Conservation (phyloP, 805 yeast genomes). For the Candida parachauliodes region DNA sequence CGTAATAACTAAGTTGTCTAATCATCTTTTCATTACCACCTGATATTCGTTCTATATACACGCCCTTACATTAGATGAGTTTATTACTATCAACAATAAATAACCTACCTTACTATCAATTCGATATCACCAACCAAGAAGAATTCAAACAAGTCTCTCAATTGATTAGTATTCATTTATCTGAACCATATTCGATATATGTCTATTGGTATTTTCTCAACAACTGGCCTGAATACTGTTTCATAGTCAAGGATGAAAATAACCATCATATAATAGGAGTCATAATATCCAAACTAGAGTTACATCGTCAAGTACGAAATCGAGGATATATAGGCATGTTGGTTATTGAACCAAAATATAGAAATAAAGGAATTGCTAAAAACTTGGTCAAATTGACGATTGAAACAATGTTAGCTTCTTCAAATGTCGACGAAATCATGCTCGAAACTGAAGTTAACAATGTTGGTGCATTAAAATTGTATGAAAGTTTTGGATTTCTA, state of each 20-base stretch:
- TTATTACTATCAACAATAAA: conserved; percentile 15
- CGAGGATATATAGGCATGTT: conserved; percentile 97
- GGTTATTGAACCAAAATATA: conserved; percentile 66
- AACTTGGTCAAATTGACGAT: conserved; percentile 60
- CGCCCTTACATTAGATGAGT: no score
- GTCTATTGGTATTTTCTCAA: conserved; percentile 88
- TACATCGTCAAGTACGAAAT: conserved; percentile 65
- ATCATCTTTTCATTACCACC: no score
- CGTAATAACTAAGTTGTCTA: no score
- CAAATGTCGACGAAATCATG: conserved; percentile 82
- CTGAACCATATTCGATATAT: conserved; percentile 92
- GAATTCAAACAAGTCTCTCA: conserved; percentile 50
- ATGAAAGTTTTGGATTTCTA: conserved; percentile 74
- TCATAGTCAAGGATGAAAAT: conserved; percentile 48
- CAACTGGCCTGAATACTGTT: conserved; percentile 86
- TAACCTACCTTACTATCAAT: conserved; percentile 19
- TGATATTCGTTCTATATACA: no score
- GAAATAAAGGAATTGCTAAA: conserved; percentile 84
- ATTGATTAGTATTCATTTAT: conserved; percentile 68
- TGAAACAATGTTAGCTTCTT: conserved; percentile 59
- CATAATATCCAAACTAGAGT: conserved; percentile 76
- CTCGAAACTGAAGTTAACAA: conserved; percentile 90
- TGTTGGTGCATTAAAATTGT: conserved; percentile 60
- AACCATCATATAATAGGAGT: conserved; percentile 59
- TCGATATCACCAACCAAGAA: conserved; percentile 19